A percentile compares a stretch with the other conserved stretches of the same genome.
Evolutionary conservation across 2,329 filamentous ascomycete species (phyloP).

Genomic region (Monascus ruber): DNA sequence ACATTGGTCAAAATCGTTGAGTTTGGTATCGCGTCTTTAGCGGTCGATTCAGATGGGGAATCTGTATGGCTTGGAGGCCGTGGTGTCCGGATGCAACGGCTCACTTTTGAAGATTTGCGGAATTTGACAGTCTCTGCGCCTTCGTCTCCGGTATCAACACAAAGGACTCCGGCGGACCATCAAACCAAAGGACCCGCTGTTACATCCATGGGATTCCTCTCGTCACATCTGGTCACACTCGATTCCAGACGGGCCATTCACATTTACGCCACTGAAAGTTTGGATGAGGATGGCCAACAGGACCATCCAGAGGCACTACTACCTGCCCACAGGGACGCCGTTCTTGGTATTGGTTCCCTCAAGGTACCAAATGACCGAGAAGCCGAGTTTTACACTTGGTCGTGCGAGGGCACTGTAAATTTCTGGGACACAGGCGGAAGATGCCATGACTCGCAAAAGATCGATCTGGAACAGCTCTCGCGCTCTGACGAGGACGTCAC

Average conservation of each 20-base stretch:
- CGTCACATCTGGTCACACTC: slow-evolving; percentile 59
- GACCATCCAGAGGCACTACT: slow-evolving; percentile 27
- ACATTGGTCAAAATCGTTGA: slow-evolving; percentile 53
- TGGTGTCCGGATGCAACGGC: slow-evolving; percentile 44
- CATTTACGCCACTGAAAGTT: slow-evolving; percentile 38
- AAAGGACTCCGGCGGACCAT: slow-evolving; percentile 10
- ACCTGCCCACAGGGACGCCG: slow-evolving; percentile 46
- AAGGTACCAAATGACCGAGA: slow-evolving; percentile 47
- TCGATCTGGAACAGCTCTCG: slow-evolving; percentile 56
- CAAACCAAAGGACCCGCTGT: slow-evolving; percentile 32
- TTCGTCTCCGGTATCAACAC: slow-evolving; percentile 13
- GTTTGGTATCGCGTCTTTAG: slow-evolving; percentile 58
- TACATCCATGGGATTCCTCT: slow-evolving; percentile 58
- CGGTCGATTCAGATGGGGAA: slow-evolving; percentile 44
- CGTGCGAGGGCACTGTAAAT: slow-evolving; percentile 63
- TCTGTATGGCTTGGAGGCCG: slow-evolving; percentile 59
- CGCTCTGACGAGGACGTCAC: slow-evolving; percentile 30
- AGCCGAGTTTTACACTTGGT: slow-evolving; percentile 82
- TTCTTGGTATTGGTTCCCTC: slow-evolving; percentile 61
- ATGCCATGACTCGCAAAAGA: slow-evolving; percentile 51
- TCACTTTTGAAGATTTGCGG: slow-evolving; percentile 32
- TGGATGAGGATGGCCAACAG: slow-evolving; percentile 19
- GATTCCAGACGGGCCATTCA: slow-evolving; percentile 67
- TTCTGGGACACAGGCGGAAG: slow-evolving; percentile 72
- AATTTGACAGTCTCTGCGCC: slow-evolving; percentile 14